Evolutionary conservation across 345 rosid genomes (phyloP), one percentile per base, ranked within the genome.

Genomic region (Bruguiera gymnorhiza): DNA sequence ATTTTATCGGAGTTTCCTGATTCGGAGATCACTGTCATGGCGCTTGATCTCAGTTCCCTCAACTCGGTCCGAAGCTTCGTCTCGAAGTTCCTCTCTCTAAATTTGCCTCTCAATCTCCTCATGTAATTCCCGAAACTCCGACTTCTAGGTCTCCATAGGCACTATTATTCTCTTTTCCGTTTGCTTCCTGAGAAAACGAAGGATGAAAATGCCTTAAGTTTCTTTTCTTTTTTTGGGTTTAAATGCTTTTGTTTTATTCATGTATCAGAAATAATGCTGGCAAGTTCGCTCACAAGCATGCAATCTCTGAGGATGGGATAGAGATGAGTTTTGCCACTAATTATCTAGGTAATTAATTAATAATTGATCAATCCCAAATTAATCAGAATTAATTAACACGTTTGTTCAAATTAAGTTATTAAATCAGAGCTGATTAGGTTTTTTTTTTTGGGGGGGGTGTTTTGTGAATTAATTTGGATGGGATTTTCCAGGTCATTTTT

Each of bases 281-380:
- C 16, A 90, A 80, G 74, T 88, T 92, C 67, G 87, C 98, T 8
- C 89, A 86, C 88, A 80, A 89, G 81, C 97, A 92, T 85, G 93
- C 86, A 66, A 80, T 92, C 64, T 86, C 98, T 8, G 98, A 92
- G 78, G 98, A 96, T 77, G 98, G 98, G 61, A 83, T 96, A 77
- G 99, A 96, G 89, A 90, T 96, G 97, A 90, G 96, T 53, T 92
- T 96, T 69, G 99, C 96, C 1, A 96, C 99, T 68, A 96, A 96
- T 78, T 92, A 92, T 70, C 84, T 92, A 1, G 98, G 99, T 95
- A 83, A 3, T 51, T 51, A 24, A 3, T n/a, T 5, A 43, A 23
- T 18, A 62, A 62, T 56, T 60, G 18, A 61, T 24, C 53, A 43
- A 31, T 54, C 26, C 6, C n/a, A 11, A 34, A 32, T 24, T 50